These are phyloP conservation scores for Gossypioides kirkii DNA, from an alignment of 345 rosid species.

Conservation along the genomic window DNA sequence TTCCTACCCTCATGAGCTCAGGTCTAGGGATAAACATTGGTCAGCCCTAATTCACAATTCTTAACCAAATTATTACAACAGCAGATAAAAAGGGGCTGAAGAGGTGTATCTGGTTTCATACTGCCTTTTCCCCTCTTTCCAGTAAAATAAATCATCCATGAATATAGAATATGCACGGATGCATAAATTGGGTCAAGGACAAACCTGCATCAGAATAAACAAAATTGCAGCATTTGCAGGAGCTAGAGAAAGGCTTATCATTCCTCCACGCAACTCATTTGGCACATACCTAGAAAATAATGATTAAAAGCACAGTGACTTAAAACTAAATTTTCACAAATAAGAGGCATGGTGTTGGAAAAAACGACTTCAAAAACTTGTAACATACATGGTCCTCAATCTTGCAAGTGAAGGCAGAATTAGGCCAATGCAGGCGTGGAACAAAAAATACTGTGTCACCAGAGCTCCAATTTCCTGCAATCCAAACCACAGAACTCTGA, in stretches of 20 bases:
- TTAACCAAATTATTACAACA: neutral
- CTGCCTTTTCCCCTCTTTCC: neutral
- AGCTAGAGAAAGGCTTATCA: constrained; percentile 79
- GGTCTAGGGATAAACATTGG: neutral
- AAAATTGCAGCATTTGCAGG: constrained; percentile 75
- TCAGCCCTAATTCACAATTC: neutral
- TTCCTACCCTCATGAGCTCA: neutral
- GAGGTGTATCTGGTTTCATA: neutral
- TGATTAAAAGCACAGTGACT: constrained; percentile 10
- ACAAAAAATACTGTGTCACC: constrained; percentile 63
- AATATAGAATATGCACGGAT: neutral
- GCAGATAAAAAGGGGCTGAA: neutral
- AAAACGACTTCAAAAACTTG: neutral
- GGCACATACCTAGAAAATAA: constrained; percentile 64
- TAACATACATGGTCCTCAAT: constrained; percentile 78
- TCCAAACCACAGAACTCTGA: constrained; percentile 14
- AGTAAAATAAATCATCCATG: no score
- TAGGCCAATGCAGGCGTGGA: constrained; percentile 64
- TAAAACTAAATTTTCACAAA: constrained; percentile 3
- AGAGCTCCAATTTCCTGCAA: constrained; percentile 82
- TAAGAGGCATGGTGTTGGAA: neutral
- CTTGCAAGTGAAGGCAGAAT: constrained; percentile 78
- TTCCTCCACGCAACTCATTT: constrained; percentile 89
- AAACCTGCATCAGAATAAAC: constrained; percentile 56
- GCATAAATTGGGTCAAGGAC: constrained; percentile 1